Evolutionary conservation across 2,329 filamentous ascomycete species (phyloP).

Genomic region (Xylariaceae sp.): DNA sequence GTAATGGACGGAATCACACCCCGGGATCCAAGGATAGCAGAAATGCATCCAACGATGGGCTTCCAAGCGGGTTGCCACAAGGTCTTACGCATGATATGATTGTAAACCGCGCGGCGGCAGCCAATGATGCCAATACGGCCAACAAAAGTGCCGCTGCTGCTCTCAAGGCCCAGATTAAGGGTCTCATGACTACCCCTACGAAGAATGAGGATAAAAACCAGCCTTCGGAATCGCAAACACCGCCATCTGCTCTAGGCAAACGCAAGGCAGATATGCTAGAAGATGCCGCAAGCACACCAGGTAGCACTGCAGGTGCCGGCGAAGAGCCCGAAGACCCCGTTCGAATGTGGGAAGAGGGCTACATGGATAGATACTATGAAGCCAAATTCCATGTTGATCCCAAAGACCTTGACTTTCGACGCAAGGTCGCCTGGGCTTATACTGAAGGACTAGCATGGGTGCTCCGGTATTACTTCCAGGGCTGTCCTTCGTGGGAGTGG

Average conservation of each 20-base stretch:
- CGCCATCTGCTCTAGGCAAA: constrained; percentile 60
- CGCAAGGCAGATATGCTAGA: constrained; percentile 72
- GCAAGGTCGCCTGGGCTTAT: constrained; percentile 85
- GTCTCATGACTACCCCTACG: constrained; percentile 18
- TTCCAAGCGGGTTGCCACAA: constrained; percentile 49
- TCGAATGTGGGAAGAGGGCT: constrained; percentile 90
- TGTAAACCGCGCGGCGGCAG: constrained; percentile 62
- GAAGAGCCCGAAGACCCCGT: constrained; percentile 75
- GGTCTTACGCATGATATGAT: constrained; percentile 83
- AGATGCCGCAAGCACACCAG: constrained; percentile 54
- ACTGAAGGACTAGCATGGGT: constrained; percentile 96
- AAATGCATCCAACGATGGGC: constrained; percentile 31
- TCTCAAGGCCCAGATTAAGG: constrained; percentile 73
- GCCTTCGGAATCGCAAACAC: constrained; percentile 31
- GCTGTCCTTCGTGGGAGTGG: constrained; percentile 98
- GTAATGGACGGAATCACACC: constrained; percentile 29
- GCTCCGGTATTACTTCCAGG: constrained; percentile 94
- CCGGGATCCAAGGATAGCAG: constrained; percentile 27
- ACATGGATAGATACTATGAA: constrained; percentile 92
- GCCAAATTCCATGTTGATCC: constrained; percentile 89
- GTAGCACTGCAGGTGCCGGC: constrained; percentile 50
- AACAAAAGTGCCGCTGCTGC: constrained; percentile 94
- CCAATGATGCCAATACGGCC: constrained; percentile 68
- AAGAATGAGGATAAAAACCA: constrained; percentile 12
- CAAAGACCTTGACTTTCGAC: constrained; percentile 78